phyloP scores from a whole-genome alignment of 768 basidiomycete genomes.

The Pleurotus ostreatus region DNA sequence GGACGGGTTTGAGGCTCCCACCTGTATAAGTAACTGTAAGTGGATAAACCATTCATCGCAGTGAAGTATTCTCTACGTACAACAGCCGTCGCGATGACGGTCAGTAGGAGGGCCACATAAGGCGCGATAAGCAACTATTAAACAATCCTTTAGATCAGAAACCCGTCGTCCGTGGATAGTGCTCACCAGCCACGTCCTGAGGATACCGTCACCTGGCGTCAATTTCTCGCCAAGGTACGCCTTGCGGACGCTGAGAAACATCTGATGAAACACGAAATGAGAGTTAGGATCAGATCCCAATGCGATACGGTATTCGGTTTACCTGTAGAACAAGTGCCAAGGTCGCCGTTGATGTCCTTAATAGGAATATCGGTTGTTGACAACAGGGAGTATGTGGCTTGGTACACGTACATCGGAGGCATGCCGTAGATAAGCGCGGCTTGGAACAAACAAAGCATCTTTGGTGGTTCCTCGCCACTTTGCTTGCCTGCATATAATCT shows the following conservation, averaged over 20 bases:
- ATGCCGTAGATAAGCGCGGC: conserved; percentile 45
- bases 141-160: neutral
- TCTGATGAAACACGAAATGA: conserved; percentile 21
- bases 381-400: neutral
- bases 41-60: neutral
- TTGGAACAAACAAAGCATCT: conserved; percentile 39
- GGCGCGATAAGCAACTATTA: conserved; percentile 37
- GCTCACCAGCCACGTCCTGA: conserved; percentile 35
- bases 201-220: conserved; percentile 27
- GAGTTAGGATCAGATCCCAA: neutral
- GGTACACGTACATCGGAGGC: conserved; percentile 37
- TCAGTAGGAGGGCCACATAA: conserved; percentile 34
- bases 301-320: neutral
- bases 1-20: conserved; percentile 31
- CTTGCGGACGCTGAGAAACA: conserved; percentile 38
- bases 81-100: conserved; percentile 34
- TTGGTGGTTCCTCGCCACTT: conserved; percentile 40
- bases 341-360: conserved; percentile 36
- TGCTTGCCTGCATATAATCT: conserved; percentile 39
- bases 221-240: conserved; percentile 29
- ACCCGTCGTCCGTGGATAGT: neutral
- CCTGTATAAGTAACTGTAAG: conserved; percentile 17
- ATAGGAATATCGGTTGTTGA: neutral
- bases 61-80: conserved; percentile 21
- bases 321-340: conserved; percentile 42